Conservation (phyloP, 768 basidiomycete species). For the Rhizopogon vinicolor region DNA sequence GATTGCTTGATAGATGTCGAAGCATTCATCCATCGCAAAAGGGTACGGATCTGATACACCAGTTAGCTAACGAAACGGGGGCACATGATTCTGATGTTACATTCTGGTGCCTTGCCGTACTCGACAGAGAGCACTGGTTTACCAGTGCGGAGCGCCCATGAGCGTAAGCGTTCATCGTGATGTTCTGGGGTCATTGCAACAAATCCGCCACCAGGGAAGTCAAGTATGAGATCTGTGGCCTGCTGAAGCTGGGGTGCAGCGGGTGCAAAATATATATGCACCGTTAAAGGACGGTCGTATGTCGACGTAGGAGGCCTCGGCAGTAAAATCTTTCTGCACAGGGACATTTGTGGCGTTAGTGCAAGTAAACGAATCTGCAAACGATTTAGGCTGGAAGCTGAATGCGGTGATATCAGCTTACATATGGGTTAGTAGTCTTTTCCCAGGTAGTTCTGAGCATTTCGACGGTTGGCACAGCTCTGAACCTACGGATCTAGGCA, state of each 20-base stretch:
- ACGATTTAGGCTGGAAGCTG: slow-evolving; percentile 5
- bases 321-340: slow-evolving; percentile 74
- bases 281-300: slow-evolving; percentile 79
- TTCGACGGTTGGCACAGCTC: slow-evolving; percentile 93
- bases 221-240: slow-evolving; percentile 80
- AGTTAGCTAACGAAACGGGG: background rate
- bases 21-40: slow-evolving; percentile 92
- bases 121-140: slow-evolving; percentile 83
- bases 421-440: slow-evolving; percentile 92
- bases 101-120: slow-evolving; percentile 97
- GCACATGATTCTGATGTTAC: slow-evolving; percentile 37
- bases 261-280: slow-evolving; percentile 77
- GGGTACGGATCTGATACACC: slow-evolving; percentile 82
- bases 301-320: slow-evolving; percentile 74
- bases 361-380: slow-evolving; percentile 58
- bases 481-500: slow-evolving; percentile 77
- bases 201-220: slow-evolving; percentile 96
- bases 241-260: slow-evolving; percentile 57
- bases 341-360: slow-evolving; percentile 53
- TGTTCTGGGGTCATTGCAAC: slow-evolving; percentile 95
- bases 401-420: slow-evolving; percentile 29
- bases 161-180: slow-evolving; percentile 88
- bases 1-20: slow-evolving; percentile 82
- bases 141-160: slow-evolving; percentile 78
- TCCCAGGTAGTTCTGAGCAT: slow-evolving; percentile 97